Evolutionary conservation across 768 basidiomycete species (phyloP), one percentile per base, ranked within the genome.

Genomic region (Amanita molliuscula): DNA sequence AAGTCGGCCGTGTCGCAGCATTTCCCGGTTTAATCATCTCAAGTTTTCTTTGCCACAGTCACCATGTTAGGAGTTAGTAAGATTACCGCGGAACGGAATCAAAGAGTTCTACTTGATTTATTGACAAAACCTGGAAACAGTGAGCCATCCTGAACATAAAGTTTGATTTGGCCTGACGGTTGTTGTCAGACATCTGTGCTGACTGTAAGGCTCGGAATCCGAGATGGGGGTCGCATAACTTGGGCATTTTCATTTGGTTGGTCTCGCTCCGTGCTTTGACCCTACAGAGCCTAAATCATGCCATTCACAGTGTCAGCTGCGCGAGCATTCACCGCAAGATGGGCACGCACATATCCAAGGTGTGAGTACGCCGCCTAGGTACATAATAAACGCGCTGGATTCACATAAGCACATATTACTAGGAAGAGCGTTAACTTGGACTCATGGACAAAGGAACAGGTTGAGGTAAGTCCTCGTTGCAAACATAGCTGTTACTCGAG

Each of bases 241-340:
- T 96, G 3, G 93, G 94, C 15, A 87, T 92, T 53, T 92, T 92
- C 60, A 74, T 92, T 20, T 94, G 89, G 87, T 87, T 60, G 44
- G 70, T 62, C 41, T n/a, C 9, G 13, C 8, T 45, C 18, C n/a
- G 15, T 15, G 13, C 10, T 36, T 35, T n/a, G 41, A 28, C 43
- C 44, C 29, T 48, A 37, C 54, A 50, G 29, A 52, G 54, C 52
- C 26, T 54, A 44, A 38, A 28, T n/a, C 1, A 18, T 23, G 4
- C 33, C 45, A 46, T 54, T 48, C 53, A 31, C 53, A 93, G 92
- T 58, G 74, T 91, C 37, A 79, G 77, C 56, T 97, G 94, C 62
- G 94, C 94, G 13, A 85, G 86, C 52, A 80, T 95, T 45, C 94
- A 97, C 69, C 78, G 94, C 47, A 95, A 94, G 71, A 83, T 97